phyloP scores from a whole-genome alignment of 2,329 filamentous ascomycete genomes.

The Ophiocordyceps camponoti-floridani region DNA sequence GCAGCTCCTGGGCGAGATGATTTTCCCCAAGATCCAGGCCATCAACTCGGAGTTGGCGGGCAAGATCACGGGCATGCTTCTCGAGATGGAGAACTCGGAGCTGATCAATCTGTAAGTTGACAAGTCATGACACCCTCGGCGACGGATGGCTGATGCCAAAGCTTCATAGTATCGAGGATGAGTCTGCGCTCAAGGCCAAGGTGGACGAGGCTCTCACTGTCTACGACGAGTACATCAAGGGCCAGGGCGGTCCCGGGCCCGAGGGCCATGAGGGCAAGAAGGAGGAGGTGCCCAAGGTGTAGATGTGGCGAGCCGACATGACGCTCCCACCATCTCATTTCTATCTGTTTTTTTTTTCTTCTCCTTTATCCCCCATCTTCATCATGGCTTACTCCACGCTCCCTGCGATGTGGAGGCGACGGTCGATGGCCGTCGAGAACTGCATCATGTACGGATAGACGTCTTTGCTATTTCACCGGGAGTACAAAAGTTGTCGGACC shows the following conservation, averaged over 20 bases:
- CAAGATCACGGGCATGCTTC: slow-evolving; percentile 98
- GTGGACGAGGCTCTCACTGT: slow-evolving; percentile 93
- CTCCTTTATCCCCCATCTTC: slow-evolving; percentile 10
- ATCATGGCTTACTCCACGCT: slow-evolving; percentile 1
- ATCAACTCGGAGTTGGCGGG: slow-evolving; percentile 91
- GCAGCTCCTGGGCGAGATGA: slow-evolving; percentile 92
- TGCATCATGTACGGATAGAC: slow-evolving; percentile 23
- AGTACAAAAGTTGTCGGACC: slow-evolving; percentile 16
- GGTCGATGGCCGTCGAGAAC: slow-evolving; percentile 8
- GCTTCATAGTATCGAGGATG: slow-evolving; percentile 63
- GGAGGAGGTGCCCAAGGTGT: slow-evolving; percentile 28
- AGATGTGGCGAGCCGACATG: slow-evolving; percentile 5
- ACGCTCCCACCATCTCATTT: slow-evolving; percentile 1
- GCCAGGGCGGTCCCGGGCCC: slow-evolving; percentile 29
- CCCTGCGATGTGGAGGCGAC: slow-evolving; percentile 1
- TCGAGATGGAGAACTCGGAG: slow-evolving; percentile 97
- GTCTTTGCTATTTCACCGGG: slow-evolving; percentile 18
- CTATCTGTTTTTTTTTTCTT: slow-evolving; percentile 9
- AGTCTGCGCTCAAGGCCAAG: slow-evolving; percentile 77
- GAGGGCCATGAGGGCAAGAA: slow-evolving; percentile 26
- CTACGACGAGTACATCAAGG: slow-evolving; percentile 98
- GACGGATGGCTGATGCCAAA: slow-evolving; percentile 2
- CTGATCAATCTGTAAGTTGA: slow-evolving; percentile 80
- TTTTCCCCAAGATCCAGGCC: slow-evolving; percentile 95
- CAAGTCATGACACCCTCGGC: slow-evolving; percentile 4